Base-by-base conservation (phyloP, 305 asterid genomes). In the Stenogyne calaminthoides region DNA sequence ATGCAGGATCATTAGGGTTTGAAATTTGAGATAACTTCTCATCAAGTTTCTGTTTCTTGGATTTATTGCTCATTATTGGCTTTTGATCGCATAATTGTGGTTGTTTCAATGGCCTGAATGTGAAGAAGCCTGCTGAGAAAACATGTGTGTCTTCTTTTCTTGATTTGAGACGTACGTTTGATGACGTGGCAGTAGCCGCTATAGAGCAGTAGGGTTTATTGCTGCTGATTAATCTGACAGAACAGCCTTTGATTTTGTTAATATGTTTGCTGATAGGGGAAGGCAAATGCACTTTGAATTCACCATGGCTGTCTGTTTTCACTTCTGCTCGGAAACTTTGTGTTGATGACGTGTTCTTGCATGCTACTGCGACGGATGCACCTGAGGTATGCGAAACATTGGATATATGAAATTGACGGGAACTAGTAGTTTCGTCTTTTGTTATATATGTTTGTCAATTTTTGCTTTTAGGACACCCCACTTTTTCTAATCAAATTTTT, bases 121-220 rank as follows among this genome's bases (percentile, higher is more conserved):
- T 84, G 90, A 94, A 88, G 57, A 87, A 87, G 12, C 99, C 99
- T 1, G 99, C 97, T 1, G 97, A 91, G 78, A 88, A 91, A 71
- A 94, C 80, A 67, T 83, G 97, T 2, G 79, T 79, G 25, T 95
- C 96, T 4, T 84, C 76, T 55, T 80, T 87, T 64, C 80, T 88
- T 0, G 91, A 77, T 75, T 86, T 87, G 69, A 88, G 83, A 71
- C 75, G 82, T 25, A 91, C 59, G 5, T 69, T 70, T 19, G 97
- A 83, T 19, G 97, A 82, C 11, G 89, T 60, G 9, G 97, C 91
- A 4, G 87, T 36, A 5, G 97, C 88, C 1, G 97, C 93, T 64
- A 89, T 80, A 0, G 93, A 78, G 34, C 98, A 94, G 40, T 78
- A 80, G 1, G 97, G 95, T 67, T 88, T 89, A 55, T 87, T 85